A percentile compares a stretch with the other conserved stretches of the same genome.
phyloP scores from a whole-genome alignment of 768 basidiomycete species.

The Gloeophyllum trabeum region DNA sequence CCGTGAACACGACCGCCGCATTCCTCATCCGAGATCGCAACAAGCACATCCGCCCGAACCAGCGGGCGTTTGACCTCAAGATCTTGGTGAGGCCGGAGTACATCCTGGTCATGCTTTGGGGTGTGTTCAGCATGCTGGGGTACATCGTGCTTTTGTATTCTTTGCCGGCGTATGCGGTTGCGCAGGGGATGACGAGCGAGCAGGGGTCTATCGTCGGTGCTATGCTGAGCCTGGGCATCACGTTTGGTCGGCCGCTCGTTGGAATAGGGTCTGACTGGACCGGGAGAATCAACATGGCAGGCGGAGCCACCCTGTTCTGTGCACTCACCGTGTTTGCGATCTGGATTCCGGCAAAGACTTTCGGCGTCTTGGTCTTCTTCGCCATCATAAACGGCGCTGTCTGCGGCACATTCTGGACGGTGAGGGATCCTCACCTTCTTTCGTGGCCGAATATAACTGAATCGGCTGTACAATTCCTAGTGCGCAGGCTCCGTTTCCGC shows the following conservation, averaged over 20 bases:
- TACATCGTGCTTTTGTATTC: conserved; percentile 1
- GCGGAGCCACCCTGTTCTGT: not conserved
- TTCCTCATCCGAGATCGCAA: not conserved
- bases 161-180: not conserved
- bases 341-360: not conserved
- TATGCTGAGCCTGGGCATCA: not conserved
- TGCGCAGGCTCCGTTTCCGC: not conserved
- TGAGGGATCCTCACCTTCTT: not conserved
- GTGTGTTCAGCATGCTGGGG: not conserved
- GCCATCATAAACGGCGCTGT: not conserved
- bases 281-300: conserved; percentile 1
- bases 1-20: not conserved
- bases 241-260: not conserved
- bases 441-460: not conserved
- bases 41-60: not conserved
- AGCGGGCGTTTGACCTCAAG: not conserved
- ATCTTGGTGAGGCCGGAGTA: not conserved
- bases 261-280: not conserved
- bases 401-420: not conserved
- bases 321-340: not conserved
- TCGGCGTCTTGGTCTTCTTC: not conserved
- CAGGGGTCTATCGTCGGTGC: not conserved
- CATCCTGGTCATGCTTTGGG: not conserved
- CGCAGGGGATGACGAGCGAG: not conserved
- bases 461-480: not conserved